These are phyloP conservation scores for Nyssa sinensis DNA, from an alignment of 148 eudicot species.

Conservation along the genomic window DNA sequence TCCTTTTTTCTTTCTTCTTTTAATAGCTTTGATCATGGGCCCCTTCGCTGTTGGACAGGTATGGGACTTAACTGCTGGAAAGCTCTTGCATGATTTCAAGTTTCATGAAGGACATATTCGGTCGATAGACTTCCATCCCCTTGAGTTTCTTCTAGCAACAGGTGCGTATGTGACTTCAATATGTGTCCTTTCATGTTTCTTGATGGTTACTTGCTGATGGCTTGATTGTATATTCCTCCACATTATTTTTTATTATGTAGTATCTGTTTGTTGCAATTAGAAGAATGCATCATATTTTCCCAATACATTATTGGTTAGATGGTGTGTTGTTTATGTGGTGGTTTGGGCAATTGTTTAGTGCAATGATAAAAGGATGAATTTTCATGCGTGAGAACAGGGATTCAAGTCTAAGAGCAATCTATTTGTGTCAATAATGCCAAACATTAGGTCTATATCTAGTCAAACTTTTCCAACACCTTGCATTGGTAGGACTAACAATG, in stretches of 20 bases:
- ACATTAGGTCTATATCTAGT: no score
- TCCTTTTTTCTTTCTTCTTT: no score
- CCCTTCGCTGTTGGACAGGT: conserved; percentile 40
- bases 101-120: conserved; percentile 80
- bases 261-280: not conserved
- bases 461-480: no score
- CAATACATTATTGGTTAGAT: not conserved
- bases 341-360: not conserved
- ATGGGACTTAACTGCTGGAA: conserved; percentile 99
- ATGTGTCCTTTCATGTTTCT: not conserved
- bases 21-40: not conserved
- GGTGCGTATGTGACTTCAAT: conserved; percentile 41
- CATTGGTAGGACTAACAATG: no score
- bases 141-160: conserved; percentile 93
- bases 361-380: no score
- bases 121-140: conserved; percentile 87
- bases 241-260: not conserved
- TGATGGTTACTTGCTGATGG: not conserved
- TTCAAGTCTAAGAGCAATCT: no score
- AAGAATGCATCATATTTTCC: not conserved
- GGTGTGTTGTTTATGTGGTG: not conserved
- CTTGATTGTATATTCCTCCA: not conserved
- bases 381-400: no score
- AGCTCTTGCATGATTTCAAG: conserved; percentile 89
- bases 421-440: no score